Evolutionary conservation across 352 stramenopile genomes (phyloP), one percentile per base, ranked within the genome.

Genomic region (Pseudoperonospora humuli): DNA sequence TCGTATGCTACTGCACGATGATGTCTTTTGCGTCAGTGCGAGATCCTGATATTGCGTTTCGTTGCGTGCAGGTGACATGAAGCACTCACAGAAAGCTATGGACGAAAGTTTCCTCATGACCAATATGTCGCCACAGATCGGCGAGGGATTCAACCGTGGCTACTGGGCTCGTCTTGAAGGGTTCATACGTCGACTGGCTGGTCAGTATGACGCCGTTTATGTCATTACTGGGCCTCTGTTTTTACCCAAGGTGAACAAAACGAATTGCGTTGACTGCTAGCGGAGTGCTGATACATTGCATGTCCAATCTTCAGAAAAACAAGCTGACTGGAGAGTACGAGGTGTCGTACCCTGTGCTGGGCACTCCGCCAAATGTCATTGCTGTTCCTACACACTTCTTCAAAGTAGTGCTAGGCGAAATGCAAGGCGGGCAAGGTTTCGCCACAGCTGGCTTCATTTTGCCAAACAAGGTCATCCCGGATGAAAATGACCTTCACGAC

Each of bases 301-400:
- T 14, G 5, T 33, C 21, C 13, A 39, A 15, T 7, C 23, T 13
- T 7, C 42, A 85, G 81, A 81, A 83, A 61, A 73, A 79, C 53
- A 76, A 77, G 39, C 63, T 67, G 18, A 79, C 66, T 1, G 73
- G 75, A 23, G 75, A 73, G 49, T 88, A 77, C 44, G 43, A 72
- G 26, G 73, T 90, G 10, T 68, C 66, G 27, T 93, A 93, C 36
- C 60, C 73, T 15, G 59, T 95, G 13, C 50, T 97, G 10, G 91
- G 91, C n/a, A 71, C 69, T 19, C 84, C 86, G 15, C 86, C 87
- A 3, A 80, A 92, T 39, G 67, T 87, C 4, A 61, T 98, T 24
- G 65, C 82, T 8, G 91, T 98, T 31, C 94, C 94, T 9, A 98
- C 94, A 38, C 94, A 98, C 57, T 98, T 98, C 55, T 98, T 96